Evolutionary conservation across 2,329 filamentous ascomycete genomes (phyloP), one percentile per base, ranked within the genome.

Genomic region (Penicillium verrucosum): DNA sequence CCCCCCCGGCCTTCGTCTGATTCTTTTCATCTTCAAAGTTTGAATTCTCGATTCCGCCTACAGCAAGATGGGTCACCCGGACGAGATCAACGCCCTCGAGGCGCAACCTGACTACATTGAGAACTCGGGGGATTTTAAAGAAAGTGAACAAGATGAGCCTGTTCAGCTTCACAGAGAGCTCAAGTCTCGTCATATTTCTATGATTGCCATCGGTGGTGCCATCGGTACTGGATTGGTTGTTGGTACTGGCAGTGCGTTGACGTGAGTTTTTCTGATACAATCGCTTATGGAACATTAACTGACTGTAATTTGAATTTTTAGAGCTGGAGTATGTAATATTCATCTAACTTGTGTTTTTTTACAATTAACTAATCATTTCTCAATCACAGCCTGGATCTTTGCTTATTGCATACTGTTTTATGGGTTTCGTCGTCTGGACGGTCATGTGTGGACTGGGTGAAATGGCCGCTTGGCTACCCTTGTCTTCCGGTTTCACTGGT

Each of bases 381-480:
- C 4, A 30, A 30, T 76, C 4, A 61, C 4, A 61, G 10, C 73
- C 75, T 1, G 72, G 59, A 16, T 69, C 68, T 40, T 63, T 77
- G 29, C 64, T 77, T 41, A 60, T 77, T 25, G 72, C 70, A 4
- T 76, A 73, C 52, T 66, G 60, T 37, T 60, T 73, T 32, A 63
- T 75, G 40, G 69, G 62, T 11, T 53, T 72, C 27, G 65, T 74
- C 38, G 73, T 71, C 57, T 73, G 73, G 60, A 71, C 65, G 45
- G 51, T 53, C 12, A 53, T 53, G 51, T 53, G 51, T 37, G 51
- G 51, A 38, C 68, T 75, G 50, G 77, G 77, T 46, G 78, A 80
- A 59, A 78, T 80, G 76, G 67, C 71, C 7, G 73, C 68, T 10
- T 76, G 70, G 37, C 67, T 75, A 58, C 77, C 77, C 4, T 66